Percentiles rank a stretch among this genome's conserved stretches.
Evolutionary conservation across 192 early-diverging fungal species (phyloP).

Genomic region (Linderina pennispora): DNA sequence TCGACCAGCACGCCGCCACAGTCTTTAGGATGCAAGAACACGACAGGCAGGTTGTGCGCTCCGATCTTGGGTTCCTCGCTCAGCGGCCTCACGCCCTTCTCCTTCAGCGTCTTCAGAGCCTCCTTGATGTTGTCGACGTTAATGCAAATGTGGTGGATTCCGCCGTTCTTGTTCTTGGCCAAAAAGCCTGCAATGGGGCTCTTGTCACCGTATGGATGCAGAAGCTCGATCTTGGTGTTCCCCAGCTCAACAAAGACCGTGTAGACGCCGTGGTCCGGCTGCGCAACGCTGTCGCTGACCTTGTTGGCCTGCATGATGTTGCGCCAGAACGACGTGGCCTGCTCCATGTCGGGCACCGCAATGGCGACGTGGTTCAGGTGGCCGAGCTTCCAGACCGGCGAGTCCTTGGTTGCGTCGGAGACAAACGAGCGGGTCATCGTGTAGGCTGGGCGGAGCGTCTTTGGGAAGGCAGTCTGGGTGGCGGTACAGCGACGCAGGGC

Average conservation of each 20-base stretch:
- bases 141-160: slow-evolving; percentile 81
- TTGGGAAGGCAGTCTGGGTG: no score
- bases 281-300: slow-evolving; percentile 61
- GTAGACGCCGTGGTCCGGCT: slow-evolving; percentile 80
- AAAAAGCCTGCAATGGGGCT: slow-evolving; percentile 74
- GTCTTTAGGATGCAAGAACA: slow-evolving; percentile 79
- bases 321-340: slow-evolving; percentile 62
- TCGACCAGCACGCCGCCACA: slow-evolving; percentile 78
- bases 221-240: slow-evolving; percentile 81
- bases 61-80: slow-evolving; percentile 74
- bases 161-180: slow-evolving; percentile 72
- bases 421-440: slow-evolving; percentile 16
- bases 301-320: slow-evolving; percentile 59
- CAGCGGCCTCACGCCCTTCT: slow-evolving; percentile 56
- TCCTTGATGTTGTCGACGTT: slow-evolving; percentile 64
- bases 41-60: slow-evolving; percentile 72
- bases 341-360: slow-evolving; percentile 69
- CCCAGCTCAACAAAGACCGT: slow-evolving; percentile 82
- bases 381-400: slow-evolving; percentile 63
- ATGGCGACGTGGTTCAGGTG: slow-evolving; percentile 79
- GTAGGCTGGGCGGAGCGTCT: no score
- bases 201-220: slow-evolving; percentile 67
- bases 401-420: slow-evolving; percentile 8
- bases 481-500: no score
- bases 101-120: slow-evolving; percentile 61